Evolutionary conservation across 441 rosid species (phyloP), one percentile per base, ranked within the genome.

Genomic region (Croton laevigatus): DNA sequence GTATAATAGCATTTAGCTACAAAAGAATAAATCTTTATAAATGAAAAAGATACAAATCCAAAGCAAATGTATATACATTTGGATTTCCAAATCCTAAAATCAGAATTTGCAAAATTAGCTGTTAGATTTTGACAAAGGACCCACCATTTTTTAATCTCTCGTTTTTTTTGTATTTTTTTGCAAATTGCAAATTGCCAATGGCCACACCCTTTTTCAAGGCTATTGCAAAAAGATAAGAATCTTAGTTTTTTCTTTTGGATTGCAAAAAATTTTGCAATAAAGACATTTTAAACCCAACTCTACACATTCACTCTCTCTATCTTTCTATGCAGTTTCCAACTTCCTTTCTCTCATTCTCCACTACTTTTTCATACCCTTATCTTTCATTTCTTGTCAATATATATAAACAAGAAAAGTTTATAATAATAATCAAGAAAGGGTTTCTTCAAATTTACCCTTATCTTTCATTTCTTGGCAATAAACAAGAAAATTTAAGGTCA

Each of bases 41-140:
- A 20, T 40, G 32, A 46, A 59, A 66, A 65, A 58, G 22, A 52
- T 16, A 61, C 11, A 6, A 3, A 37, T 3, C 4, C 49, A 45
- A 6, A 45, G 49, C 19, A 14, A 16, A 14, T 17, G 19, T n/a
- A 51, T 8, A 52, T 49, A n/a, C 20, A 61, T 74, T 76, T 78
- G 82, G 76, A 78, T 65, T 70, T 74, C 70, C 57, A 52, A 55
- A 64, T 75, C 66, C 73, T 74, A 32, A 66, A 44, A 72, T 57
- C 77, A 70, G 58, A 51, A n/a, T 44, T 54, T 20, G 16, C 32
- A 27, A 72, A 46, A 53, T 53, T 74, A 71, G 83, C 77, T 77
- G 82, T 73, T 84, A 75, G 83, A 77, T 81, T 76, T 72, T 54
- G 82, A 75, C 79, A 74, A 27, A 62, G 81, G 84, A 79, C 81